Base-by-base conservation (phyloP, 2,329 filamentous ascomycete genomes). In the Xylariaceae sp. region DNA sequence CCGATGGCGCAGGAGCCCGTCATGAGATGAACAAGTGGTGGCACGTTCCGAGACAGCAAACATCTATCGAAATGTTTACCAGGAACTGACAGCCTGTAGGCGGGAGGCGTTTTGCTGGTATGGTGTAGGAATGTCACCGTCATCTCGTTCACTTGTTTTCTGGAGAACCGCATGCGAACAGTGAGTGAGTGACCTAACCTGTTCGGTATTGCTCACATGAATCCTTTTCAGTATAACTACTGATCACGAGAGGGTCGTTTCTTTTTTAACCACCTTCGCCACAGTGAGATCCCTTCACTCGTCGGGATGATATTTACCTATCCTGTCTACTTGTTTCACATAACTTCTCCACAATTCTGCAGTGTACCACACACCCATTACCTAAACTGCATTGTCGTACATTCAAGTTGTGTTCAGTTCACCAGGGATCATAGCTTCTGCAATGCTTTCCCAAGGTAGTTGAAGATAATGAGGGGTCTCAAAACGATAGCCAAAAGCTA, bases 21-120 rank as follows among this genome's bases (percentile, higher is more conserved):
- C 48, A 41, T 44, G 14, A n/a, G 20, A 21, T 44, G 20, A 26
- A 4, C 59, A 57, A 59, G 54, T 60, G 43, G 44, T 44, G 53
- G 32, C n/a, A 4, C 29, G 52, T 60, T 47, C 59, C 59, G 59
- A 59, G 59, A 61, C 56, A 53, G 26, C 41, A 53, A 48, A n/a
- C 32, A 26, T 52, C 53, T 37, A 16, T 37, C 14, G 32, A 37
- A 12, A 37, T 37, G 32, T 7, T 37, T 37, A 37, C 32, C 6
- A 37, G 32, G 32, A 10, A 26, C 23, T 4, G 14, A 37, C 32
- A 10, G 32, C 12, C 5, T 37, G 14, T 16, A 37, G 32, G 23
- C 9, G 9, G 23, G 4, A 9, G 23, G 23, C 23, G 23, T 26
- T 4, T 26, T 26, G 4, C 4, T 26, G 9, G 4, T 4, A 26